Conservation (phyloP, 176 grass and related monocot species). For the Musa itinerans region DNA sequence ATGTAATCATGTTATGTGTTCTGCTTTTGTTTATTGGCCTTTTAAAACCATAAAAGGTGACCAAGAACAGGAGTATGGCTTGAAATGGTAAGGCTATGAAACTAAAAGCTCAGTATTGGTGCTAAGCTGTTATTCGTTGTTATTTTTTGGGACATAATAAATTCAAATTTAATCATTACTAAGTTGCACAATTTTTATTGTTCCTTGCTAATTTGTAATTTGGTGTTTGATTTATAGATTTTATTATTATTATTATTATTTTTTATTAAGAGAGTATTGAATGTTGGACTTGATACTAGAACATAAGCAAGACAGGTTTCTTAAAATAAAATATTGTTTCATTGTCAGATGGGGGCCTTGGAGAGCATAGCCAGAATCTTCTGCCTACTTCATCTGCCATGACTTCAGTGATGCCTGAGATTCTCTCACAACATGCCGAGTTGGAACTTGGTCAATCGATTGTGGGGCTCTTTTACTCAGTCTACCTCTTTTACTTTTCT, state of each 20-base stretch:
- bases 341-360: conserved; percentile 41
- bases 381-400: conserved; percentile 41
- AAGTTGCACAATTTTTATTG: too few species aligned
- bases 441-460: conserved; percentile 82
- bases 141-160: too few species aligned
- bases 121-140: too few species aligned
- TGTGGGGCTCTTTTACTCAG: conserved; percentile 17
- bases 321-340: background rate
- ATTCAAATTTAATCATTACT: too few species aligned
- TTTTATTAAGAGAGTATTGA: too few species aligned
- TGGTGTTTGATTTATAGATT: background rate
- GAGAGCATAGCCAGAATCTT: conserved; percentile 37
- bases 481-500: conserved; percentile 14
- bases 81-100: too few species aligned
- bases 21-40: background rate
- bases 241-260: too few species aligned
- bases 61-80: background rate
- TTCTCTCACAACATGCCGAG: conserved; percentile 55
- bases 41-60: background rate
- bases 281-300: background rate
- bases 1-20: background rate
- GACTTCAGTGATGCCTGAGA: conserved; percentile 45
- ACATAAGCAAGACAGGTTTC: background rate
- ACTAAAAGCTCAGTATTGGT: too few species aligned
- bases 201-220: background rate